Evolutionary conservation across 208 protist genomes (phyloP), one percentile per base, ranked within the genome.

Genomic region (Acanthamoeba culbertsoni): DNA sequence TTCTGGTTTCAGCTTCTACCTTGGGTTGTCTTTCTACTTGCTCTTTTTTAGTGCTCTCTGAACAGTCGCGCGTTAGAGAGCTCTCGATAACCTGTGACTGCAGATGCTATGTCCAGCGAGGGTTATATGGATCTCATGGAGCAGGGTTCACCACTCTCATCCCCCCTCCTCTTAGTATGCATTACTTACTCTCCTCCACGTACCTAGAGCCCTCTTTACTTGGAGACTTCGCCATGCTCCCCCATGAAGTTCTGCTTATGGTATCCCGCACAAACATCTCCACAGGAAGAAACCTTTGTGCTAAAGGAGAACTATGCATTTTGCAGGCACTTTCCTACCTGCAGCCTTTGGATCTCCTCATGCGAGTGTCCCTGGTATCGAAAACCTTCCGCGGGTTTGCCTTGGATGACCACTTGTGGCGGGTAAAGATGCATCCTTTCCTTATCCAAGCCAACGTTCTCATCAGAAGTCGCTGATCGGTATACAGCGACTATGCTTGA

Each of bases 401-500:
- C 45, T 18, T 33, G 0, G 79, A 89, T 57, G 79, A 89, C 33
- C 55, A 89, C 53, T 26, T 89, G 7, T 89, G 79, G 79, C n/a
- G 55, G 55, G 79, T 89, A 89, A 10, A 2, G 16, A 26, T 20
- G 26, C 8, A 16, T 37, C 43, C 26, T 26, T 35, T n/a, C 73
- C 55, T 40, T 12, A 23, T 48, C 8, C 62, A 8, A 12, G 62
- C 33, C 26, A 33, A 28, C 23, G 10, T 73, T 10, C 28, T 68
- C 8, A 33, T 68, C 23, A 28, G 59, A 26, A 28, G 59, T 8
- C 12, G 59, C 8, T 42, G 31, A 48, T 16, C 7, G 23, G 40
- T 2, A 31, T 5, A 6, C 37, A 89, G 79, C 79, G 46, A 0
- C 33, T 51, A 31, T 89, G 79, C 45, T 33, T 65, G 55, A 0